Base-by-base conservation (phyloP, 2,329 filamentous ascomycete species). In the Diaporthe amygdali region DNA sequence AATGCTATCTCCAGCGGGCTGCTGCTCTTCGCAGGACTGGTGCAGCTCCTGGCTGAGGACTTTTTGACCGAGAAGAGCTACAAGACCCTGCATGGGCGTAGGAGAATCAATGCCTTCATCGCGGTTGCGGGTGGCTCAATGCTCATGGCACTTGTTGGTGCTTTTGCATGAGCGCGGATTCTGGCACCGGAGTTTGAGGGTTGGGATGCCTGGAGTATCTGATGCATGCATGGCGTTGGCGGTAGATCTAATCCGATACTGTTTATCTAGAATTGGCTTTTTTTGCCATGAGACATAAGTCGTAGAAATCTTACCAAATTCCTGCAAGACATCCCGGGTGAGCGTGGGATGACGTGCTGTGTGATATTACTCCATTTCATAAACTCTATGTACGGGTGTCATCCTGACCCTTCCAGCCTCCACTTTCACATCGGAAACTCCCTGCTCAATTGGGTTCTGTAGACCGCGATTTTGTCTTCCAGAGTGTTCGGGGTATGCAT, bases 21-120 rank as follows among this genome's bases (percentile, higher is more conserved):
- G 64, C 81, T 97, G 34, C 84, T 97, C 4, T 97, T 96, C 78
- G 94, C 94, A 0, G 94, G 93, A 0, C 83, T 97, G 52, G 94
- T 97, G 5, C 94, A 97, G 82, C 85, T 97, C 25, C 85, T 97
- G 56, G 93, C 94, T 0, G 94, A 97, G 81, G 94, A 97, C 76
- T 97, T 97, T 76, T 78, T 95, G 72, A 90, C 89, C 15, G 92
- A 94, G 75, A 92, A 93, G 84, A 94, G 91, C 80, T 94, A 93
- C 85, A 87, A 86, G 75, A 84, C 88, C 25, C 82, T 94, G 46
- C 87, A 87, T 70, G 92, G 92, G 0, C 87, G 81, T 77, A 89
- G 84, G 76, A 84, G 92, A 41, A 82, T 90, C 15, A 85, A 88
- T 64, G 92, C 92, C 0, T 93, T 90, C 70, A 70, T 90, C 37